Base-by-base conservation (phyloP, 1,284 basidiomycete genomes). In the Chalciporus piperatoides region DNA sequence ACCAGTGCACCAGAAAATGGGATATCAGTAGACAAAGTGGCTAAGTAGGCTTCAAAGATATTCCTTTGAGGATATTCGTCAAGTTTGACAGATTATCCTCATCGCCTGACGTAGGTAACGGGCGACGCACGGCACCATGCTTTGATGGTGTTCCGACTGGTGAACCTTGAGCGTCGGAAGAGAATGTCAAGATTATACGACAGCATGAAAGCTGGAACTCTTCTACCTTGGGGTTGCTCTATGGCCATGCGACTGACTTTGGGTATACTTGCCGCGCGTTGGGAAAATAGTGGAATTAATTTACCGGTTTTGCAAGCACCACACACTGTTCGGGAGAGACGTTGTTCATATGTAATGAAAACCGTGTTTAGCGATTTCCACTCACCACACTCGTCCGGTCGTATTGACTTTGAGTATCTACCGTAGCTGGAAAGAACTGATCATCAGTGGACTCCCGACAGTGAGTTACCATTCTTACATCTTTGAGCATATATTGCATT, bases 361-460 rank as follows among this genome's bases (percentile, higher is more conserved):
- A 2, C 12, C 24, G 14, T 27, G 19, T 41, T 19, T 40, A 33
- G 21, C 24, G 37, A 40, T 44, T 23, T 36, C 14, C 7, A 73
- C 81, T 54, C 60, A 81, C 86, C 73, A 55, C 81, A 81, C 67
- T 79, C 78, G n/a, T 79, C 73, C 7, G 83, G 75, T 15, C 79
- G 73, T 57, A 92, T 90, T 11, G 86, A 90, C 54, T 86, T 89
- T 55, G 79, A 84, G 60, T 86, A 84, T 28, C 89, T 77, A 11
- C 87, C 86, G 61, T 89, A 90, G 41, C 88, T 90, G 46, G 51
- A 7, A 39, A 4, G 14, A 51, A 41, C 11, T 24, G 30, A 43
- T 56, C 15, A 43, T 56, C 15, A 58, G 39, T 50, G 30, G 27
- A 19, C 27, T 15, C 41, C 19, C 14, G 36, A 36, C 24, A 32